Conservation (phyloP, 805 yeast genomes). For the Cyberlindnera mrakii region DNA sequence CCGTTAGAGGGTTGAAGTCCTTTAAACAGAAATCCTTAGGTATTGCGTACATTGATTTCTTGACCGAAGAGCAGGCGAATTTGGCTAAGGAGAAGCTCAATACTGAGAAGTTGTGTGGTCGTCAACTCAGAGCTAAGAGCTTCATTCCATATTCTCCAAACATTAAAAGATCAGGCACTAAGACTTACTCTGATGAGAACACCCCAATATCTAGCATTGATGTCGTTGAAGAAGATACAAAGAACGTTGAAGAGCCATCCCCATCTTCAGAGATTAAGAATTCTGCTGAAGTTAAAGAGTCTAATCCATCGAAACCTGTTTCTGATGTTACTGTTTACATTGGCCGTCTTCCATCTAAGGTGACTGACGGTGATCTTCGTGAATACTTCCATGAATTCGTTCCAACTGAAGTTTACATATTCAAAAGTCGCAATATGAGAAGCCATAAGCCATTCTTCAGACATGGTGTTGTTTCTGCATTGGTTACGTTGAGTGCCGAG, state of each 20-base stretch:
- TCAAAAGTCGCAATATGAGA: constrained; percentile 30
- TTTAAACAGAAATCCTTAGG: constrained; percentile 47
- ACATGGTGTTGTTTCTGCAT: constrained; percentile 42
- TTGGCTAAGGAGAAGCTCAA: constrained; percentile 59
- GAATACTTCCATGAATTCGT: constrained; percentile 37
- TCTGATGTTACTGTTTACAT: constrained; percentile 44
- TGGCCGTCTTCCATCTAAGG: constrained; percentile 32
- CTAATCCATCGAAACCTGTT: constrained; percentile 4
- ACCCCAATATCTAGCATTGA: not conserved
- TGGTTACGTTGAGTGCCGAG: constrained; percentile 40
- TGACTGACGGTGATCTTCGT: constrained; percentile 39
- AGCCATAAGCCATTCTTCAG: constrained; percentile 23
- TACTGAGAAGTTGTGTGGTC: constrained; percentile 47
- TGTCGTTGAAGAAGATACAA: not conserved
- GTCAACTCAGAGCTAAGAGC: constrained; percentile 33
- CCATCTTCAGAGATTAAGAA: not conserved
- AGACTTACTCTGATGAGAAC: not conserved
- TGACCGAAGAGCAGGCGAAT: constrained; percentile 53
- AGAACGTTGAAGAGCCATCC: not conserved
- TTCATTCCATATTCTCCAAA: constrained; percentile 38
- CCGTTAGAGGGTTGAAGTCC: constrained; percentile 39
- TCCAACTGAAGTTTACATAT: constrained; percentile 44
- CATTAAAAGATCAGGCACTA: constrained; percentile 11
- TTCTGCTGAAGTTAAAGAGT: constrained; percentile 2
- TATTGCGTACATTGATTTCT: constrained; percentile 79